Evolutionary conservation across 2,329 filamentous ascomycete species (phyloP).

Genomic region (Annulohypoxylon truncatum): DNA sequence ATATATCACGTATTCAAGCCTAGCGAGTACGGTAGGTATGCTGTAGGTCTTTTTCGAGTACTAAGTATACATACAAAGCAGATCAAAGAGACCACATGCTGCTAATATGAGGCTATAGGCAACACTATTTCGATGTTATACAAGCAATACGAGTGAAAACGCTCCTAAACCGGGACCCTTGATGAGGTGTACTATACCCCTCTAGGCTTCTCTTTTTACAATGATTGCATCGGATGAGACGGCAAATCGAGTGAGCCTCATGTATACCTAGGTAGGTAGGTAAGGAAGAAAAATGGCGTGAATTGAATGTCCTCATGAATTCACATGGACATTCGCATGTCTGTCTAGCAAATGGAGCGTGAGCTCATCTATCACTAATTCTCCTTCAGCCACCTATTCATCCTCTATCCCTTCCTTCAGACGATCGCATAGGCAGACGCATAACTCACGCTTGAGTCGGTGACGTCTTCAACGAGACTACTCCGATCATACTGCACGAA

Average conservation of each 20-base stretch:
- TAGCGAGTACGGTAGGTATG: no score
- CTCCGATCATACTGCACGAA: conserved; percentile 92
- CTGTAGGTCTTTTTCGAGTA: background rate
- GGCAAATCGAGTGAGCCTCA: background rate
- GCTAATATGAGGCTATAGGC: background rate
- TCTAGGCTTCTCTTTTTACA: background rate
- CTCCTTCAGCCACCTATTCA: background rate
- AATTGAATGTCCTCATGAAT: background rate
- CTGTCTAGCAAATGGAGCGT: conserved; percentile 24
- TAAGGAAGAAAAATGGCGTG: background rate
- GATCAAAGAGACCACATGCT: background rate
- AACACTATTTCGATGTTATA: background rate
- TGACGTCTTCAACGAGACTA: conserved; percentile 72
- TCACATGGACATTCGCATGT: conserved; percentile 8
- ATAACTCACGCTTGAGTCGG: conserved; percentile 93
- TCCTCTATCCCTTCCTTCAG: conserved; percentile 51
- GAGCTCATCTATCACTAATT: conserved; percentile 33
- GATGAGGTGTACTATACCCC: no score
- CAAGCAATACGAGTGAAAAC: background rate
- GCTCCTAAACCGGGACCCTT: background rate
- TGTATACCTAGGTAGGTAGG: background rate
- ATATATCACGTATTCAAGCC: no score
- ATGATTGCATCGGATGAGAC: background rate
- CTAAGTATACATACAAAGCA: background rate
- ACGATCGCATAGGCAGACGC: conserved; percentile 89